Evolutionary conservation across 1,284 basidiomycete species (phyloP).

Genomic region (Acaromyces ingoldii): DNA sequence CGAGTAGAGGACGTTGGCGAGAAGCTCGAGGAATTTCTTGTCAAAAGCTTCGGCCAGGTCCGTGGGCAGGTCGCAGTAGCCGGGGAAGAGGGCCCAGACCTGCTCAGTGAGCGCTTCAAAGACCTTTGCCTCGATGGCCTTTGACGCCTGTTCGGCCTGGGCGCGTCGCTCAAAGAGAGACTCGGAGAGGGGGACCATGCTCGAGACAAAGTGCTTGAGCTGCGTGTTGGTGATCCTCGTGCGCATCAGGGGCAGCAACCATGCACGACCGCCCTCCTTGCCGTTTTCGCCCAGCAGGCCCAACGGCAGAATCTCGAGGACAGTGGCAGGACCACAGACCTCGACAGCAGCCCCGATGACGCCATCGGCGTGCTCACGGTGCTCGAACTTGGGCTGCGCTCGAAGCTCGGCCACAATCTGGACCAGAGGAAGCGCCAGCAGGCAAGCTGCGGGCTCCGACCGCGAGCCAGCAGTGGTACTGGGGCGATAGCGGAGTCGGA

Average conservation of each 20-base stretch:
- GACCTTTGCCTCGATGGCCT: slow-evolving; percentile 74
- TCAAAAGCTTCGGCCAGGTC: slow-evolving; percentile 60
- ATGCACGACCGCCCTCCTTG: slow-evolving; percentile 67
- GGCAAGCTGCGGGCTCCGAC: slow-evolving; percentile 57
- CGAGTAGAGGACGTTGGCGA: slow-evolving; percentile 83
- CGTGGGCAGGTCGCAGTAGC: slow-evolving; percentile 70
- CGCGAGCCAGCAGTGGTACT: slow-evolving; percentile 46
- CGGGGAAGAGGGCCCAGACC: slow-evolving; percentile 70
- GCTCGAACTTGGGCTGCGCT: slow-evolving; percentile 75
- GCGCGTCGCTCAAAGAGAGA: slow-evolving; percentile 66
- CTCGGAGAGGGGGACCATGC: slow-evolving; percentile 90
- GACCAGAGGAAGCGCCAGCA: slow-evolving; percentile 69
- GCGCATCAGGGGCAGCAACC: slow-evolving; percentile 83
- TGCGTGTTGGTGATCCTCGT: slow-evolving; percentile 71
- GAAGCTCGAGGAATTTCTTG: slow-evolving; percentile 56
- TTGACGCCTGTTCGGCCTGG: slow-evolving; percentile 60
- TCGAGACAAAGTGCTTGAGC: slow-evolving; percentile 77
- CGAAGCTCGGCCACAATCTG: slow-evolving; percentile 70
- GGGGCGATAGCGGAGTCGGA: slow-evolving; percentile 35
- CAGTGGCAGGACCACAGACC: slow-evolving; percentile 74
- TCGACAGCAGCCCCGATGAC: slow-evolving; percentile 77
- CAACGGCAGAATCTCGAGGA: slow-evolving; percentile 74
- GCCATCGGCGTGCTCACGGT: slow-evolving; percentile 80
- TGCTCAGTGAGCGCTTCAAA: slow-evolving; percentile 89
- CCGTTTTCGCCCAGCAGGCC: slow-evolving; percentile 59